Evolutionary conservation across 192 early-diverging fungal species (phyloP), one percentile per base, ranked within the genome.

Genomic region (Phycomyces nitens): DNA sequence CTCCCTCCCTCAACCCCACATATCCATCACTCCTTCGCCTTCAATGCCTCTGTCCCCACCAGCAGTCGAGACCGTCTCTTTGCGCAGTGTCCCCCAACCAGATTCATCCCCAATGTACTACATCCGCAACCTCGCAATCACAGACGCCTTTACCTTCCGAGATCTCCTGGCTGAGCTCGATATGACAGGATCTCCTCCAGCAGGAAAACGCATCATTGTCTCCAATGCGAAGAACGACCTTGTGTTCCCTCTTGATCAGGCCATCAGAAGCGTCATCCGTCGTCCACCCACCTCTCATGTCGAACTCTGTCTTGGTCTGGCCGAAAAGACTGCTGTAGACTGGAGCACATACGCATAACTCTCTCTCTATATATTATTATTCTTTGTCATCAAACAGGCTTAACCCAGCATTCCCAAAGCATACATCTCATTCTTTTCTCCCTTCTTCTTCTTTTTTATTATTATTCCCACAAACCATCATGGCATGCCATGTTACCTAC

Each of bases 141-240:
- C 70, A 23, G 65, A 72, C 27, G 62, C 42, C 14, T 72, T 66
- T 57, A 72, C 70, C 16, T 72, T 72, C 38, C 27, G 65, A 41
- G 64, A 72, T 43, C 34, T 65, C n/a, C 41, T 72, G 26, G 42
- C 58, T 41, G 63, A 66, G 51, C 66, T 72, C 23, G 70, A 72
- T 29, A 39, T 65, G 52, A 62, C 64, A 12, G 62, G 62, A 21
- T 39, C 29, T 4, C 60, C 74, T 40, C 74, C 74, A n/a, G 69
- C 65, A 20, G 74, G 74, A 8, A 75, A 75, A 59, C 51, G 69
- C 20, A 67, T 75, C 20, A 57, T 75, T 52, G 67, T 75, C 44
- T 57, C 56, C 1, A 62, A 71, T 63, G 44, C 55, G 18, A 69
- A 56, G 21, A 66, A 47, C 26, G 60, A 75, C 43, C 47, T 54